Conservation (phyloP, 2,329 filamentous ascomycete species). For the Aspergillus pseudoterreus region DNA sequence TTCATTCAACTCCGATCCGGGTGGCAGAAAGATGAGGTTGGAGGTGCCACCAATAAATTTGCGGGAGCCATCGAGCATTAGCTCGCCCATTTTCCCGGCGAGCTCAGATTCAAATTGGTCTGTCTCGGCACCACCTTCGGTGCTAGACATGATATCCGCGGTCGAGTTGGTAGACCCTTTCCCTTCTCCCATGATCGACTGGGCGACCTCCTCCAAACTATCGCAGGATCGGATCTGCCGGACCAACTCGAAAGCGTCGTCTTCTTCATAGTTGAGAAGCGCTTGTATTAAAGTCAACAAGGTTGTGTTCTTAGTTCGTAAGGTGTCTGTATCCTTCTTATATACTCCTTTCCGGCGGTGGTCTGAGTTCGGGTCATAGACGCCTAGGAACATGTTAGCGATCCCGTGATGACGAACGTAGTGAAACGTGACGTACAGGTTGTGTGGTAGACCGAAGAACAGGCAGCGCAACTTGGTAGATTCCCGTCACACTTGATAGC, state of each 20-base stretch:
- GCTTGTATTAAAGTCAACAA: conserved; percentile 90
- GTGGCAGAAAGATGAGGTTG: conserved; percentile 76
- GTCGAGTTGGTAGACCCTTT: conserved; percentile 43
- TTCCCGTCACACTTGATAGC: conserved; percentile 74
- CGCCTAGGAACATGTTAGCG: conserved; percentile 55
- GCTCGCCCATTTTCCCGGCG: conserved; percentile 87
- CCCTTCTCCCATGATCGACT: conserved; percentile 54
- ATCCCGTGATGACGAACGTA: neutral
- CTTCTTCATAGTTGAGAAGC: conserved; percentile 84
- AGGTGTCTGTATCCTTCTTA: conserved; percentile 83
- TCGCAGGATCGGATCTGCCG: conserved; percentile 84
- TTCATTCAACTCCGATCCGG: conserved; percentile 45
- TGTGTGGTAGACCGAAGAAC: conserved; percentile 76
- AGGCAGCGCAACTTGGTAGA: conserved; percentile 88
- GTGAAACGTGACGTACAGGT: conserved; percentile 28
- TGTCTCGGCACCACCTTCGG: conserved; percentile 40
- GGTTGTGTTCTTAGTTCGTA: conserved; percentile 83
- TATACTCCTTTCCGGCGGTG: conserved; percentile 96
- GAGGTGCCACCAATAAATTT: conserved; percentile 93
- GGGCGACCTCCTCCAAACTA: conserved; percentile 62
- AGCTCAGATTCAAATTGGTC: conserved; percentile 70
- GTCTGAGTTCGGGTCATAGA: conserved; percentile 95
- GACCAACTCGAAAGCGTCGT: conserved; percentile 78
- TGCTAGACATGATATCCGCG: conserved; percentile 26
- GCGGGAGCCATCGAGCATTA: conserved; percentile 80